These are phyloP conservation scores for Groenewaldozyma sp. DNA, from an alignment of 1,139 yeast species.

Conservation along the genomic window DNA sequence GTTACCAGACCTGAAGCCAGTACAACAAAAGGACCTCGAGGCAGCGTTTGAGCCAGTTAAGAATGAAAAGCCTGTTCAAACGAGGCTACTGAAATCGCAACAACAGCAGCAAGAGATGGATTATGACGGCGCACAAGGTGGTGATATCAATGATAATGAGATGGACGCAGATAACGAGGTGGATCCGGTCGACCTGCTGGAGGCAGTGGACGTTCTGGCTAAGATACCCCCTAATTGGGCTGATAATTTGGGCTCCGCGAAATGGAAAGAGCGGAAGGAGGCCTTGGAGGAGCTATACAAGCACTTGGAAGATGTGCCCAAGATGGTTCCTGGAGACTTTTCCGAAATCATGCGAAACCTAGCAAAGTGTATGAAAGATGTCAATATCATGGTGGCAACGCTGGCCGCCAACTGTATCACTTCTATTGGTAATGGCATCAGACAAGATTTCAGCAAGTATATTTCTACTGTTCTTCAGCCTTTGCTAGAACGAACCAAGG, in stretches of 20 bases:
- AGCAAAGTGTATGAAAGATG: conserved; percentile 77
- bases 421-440: conserved; percentile 57
- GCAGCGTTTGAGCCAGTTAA: conserved; percentile 50
- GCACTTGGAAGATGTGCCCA: conserved; percentile 38
- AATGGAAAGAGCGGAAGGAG: conserved; percentile 93
- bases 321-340: conserved; percentile 57
- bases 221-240: conserved; percentile 59
- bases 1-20: conserved; percentile 73
- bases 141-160: conserved; percentile 17
- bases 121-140: conserved; percentile 22
- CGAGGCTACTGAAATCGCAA: conserved; percentile 51
- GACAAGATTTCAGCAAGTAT: conserved; percentile 47
- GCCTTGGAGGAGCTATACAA: conserved; percentile 61
- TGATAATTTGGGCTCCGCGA: conserved; percentile 46
- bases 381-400: conserved; percentile 80
- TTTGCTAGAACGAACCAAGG: conserved; percentile 75
- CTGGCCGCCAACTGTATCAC: conserved; percentile 65
- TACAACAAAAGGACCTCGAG: conserved; percentile 79
- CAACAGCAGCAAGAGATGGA: conserved; percentile 19
- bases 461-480: conserved; percentile 47
- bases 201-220: conserved; percentile 51
- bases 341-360: conserved; percentile 48
- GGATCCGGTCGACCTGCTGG: conserved; percentile 49
- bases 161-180: conserved; percentile 23
- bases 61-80: conserved; percentile 44